phyloP scores from a whole-genome alignment of 2,329 filamentous ascomycete genomes.

The Stemphylium beticola region DNA sequence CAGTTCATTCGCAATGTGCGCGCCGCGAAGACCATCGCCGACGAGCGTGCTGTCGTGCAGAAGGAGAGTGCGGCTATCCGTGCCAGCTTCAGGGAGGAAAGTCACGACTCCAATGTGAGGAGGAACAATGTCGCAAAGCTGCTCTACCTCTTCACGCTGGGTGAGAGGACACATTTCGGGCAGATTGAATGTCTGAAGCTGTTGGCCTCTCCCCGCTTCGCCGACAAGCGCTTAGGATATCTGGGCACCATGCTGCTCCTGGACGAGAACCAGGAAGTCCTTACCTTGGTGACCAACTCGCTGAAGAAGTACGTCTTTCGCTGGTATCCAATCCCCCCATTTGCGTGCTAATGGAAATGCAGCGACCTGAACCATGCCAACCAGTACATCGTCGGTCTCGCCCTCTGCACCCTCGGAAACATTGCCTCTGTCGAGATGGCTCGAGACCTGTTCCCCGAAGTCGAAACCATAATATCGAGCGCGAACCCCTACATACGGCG shows the following conservation, averaged over 20 bases:
- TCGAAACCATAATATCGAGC: constrained; percentile 88
- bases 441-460: constrained; percentile 92
- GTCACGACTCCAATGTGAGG: constrained; percentile 85
- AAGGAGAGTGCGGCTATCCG: constrained; percentile 98
- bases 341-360: constrained; percentile 22
- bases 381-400: constrained; percentile 96
- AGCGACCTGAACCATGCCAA: constrained; percentile 97
- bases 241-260: constrained; percentile 93
- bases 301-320: constrained; percentile 78
- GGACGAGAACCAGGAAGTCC: constrained; percentile 97
- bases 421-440: constrained; percentile 99
- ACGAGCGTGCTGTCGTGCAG: constrained; percentile 96
- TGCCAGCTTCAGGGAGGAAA: constrained; percentile 97
- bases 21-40: constrained; percentile 97
- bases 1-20: constrained; percentile 99
- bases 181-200: constrained; percentile 99
- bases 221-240: constrained; percentile 95
- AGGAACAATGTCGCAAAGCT: constrained; percentile 99
- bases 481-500: constrained; percentile 98
- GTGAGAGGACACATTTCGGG: constrained; percentile 96
- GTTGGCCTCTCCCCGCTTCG: constrained; percentile 93
- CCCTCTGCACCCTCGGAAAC: constrained; percentile 94
- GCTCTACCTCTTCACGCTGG: constrained; percentile 95
- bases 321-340: too few species aligned
- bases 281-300: constrained; percentile 97